Evolutionary conservation across 164 flowering plant genomes (phyloP).

Genomic region (Umbilicus rupestris): DNA sequence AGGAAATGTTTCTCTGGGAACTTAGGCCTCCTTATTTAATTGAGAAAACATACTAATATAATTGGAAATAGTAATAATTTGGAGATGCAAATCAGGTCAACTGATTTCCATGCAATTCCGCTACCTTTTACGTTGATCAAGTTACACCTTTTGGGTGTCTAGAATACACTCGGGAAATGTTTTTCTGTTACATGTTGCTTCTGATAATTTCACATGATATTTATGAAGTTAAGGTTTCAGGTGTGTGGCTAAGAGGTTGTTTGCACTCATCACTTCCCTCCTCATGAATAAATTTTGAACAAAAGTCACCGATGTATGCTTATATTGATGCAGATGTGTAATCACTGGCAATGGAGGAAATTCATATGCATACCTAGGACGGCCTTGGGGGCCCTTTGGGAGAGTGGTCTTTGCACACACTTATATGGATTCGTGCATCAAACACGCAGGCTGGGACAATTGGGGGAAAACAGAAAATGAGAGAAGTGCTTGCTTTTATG

Average conservation of each 20-base stretch:
- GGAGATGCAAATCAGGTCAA: too few relatives aligned
- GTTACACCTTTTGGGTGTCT: neutral
- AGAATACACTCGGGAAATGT: too few relatives aligned
- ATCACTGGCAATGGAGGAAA: constrained; percentile 82
- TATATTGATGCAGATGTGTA: constrained; percentile 53
- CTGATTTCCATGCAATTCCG: too few relatives aligned
- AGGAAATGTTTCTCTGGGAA: too few relatives aligned
- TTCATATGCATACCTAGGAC: constrained; percentile 64
- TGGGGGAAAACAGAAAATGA: constrained; percentile 91
- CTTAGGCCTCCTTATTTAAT: too few relatives aligned
- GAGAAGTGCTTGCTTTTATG: constrained; percentile 93
- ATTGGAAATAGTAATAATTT: too few relatives aligned
- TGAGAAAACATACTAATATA: too few relatives aligned
- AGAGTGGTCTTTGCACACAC: constrained; percentile 83
- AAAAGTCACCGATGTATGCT: neutral
- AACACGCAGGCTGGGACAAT: constrained; percentile 73
- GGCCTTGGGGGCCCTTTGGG: constrained; percentile 99
- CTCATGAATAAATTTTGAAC: neutral
- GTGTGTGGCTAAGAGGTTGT: neutral
- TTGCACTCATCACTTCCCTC: neutral
- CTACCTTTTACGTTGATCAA: neutral
- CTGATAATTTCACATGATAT: neutral
- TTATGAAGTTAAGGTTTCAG: neutral
- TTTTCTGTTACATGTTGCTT: neutral
- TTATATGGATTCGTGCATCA: constrained; percentile 76